Evolutionary conservation across 257 asterid genomes (phyloP).

Genomic region (Salvia rosmarinus): DNA sequence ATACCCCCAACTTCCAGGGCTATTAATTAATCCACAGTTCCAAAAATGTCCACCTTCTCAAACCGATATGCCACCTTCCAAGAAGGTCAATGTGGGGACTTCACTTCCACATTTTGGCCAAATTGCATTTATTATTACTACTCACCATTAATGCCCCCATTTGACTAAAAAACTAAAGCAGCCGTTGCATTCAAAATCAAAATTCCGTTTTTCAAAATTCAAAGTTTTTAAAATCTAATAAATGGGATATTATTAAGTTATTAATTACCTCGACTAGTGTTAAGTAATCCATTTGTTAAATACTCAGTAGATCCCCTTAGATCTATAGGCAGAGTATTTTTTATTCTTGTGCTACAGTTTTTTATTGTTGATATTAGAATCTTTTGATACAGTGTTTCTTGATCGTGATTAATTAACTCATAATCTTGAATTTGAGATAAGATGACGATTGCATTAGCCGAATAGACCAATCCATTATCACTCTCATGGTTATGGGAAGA

Average conservation of each 20-base stretch:
- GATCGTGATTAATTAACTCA: slow-evolving; percentile 19
- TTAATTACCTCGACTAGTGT: slow-evolving; percentile 48
- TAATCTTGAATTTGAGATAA: slow-evolving; percentile 29
- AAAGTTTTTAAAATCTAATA: slow-evolving; percentile 46
- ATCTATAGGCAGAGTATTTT: slow-evolving; percentile 42
- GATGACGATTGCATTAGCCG: slow-evolving; percentile 52
- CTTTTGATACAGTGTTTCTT: slow-evolving; percentile 21
- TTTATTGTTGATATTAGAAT: slow-evolving; percentile 17
- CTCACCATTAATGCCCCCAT: slow-evolving; percentile 36
- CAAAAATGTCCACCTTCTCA: slow-evolving; percentile 29
- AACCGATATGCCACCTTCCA: slow-evolving; percentile 32
- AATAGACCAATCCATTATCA: slow-evolving; percentile 35
- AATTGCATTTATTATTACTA: slow-evolving; percentile 18
- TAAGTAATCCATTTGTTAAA: slow-evolving; percentile 38
- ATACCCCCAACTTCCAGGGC: slow-evolving; percentile 29
- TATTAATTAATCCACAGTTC: slow-evolving; percentile 36
- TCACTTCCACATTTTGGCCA: slow-evolving; percentile 6
- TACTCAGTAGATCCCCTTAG: slow-evolving; percentile 37
- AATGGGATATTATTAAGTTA: slow-evolving; percentile 33
- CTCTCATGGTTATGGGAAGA: slow-evolving; percentile 43
- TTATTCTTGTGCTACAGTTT: slow-evolving; percentile 32
- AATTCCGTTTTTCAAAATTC: slow-evolving; percentile 50
- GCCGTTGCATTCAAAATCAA: slow-evolving; percentile 46
- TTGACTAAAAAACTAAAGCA: slow-evolving; percentile 38
- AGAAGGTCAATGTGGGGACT: slow-evolving; percentile 39